Base-by-base conservation (phyloP, 345 rosid genomes). In the Populus alba region DNA sequence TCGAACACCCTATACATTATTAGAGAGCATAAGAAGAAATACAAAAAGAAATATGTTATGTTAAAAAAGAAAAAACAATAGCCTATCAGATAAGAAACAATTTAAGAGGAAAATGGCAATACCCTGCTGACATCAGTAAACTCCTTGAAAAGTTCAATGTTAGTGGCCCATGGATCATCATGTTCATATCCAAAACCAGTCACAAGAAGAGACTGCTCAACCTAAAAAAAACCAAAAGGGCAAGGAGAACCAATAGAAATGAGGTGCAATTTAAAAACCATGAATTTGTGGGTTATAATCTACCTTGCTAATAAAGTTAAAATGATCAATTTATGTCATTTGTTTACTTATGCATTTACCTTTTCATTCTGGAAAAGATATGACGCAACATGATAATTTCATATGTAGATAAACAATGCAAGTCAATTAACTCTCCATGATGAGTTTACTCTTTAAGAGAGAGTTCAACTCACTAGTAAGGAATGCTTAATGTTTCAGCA, bases 141-240 rank as follows among this genome's bases (percentile, higher is more conserved):
- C 77, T 95, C 91, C 90, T 95, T 95, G 90, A 95, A 95, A 81
- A 95, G 72, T 35, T 95, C 92, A 70, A 95, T 91, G 88, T 93
- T 95, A 74, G 97, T 89, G 57, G 87, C 66, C 99, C 99, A 95
- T 0, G 97, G 89, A 78, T 93, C 96, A 83, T 95, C 99, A 29
- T 93, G 98, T 67, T 95, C 98, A 80, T 95, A 95, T n/a, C 99
- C 98, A 75, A 95, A 95, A 39, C 99, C 99, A 79, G 99, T 95
- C 53, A 95, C 91, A 63, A 95, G 90, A 88, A 95, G 98, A 78
- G 99, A 93, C 78, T 81, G 89, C 87, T 93, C 98, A 81, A 95
- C 94, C 99, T 95, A 74, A 55, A 75, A 75, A 57, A 20, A 78
- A 4, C 27, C 74, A 67, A 70, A 73, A 10, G 33, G 39, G 73